Evolutionary conservation across 2,329 filamentous ascomycete species (phyloP), one percentile per base, ranked within the genome.

Genomic region (Xylaria sp.): DNA sequence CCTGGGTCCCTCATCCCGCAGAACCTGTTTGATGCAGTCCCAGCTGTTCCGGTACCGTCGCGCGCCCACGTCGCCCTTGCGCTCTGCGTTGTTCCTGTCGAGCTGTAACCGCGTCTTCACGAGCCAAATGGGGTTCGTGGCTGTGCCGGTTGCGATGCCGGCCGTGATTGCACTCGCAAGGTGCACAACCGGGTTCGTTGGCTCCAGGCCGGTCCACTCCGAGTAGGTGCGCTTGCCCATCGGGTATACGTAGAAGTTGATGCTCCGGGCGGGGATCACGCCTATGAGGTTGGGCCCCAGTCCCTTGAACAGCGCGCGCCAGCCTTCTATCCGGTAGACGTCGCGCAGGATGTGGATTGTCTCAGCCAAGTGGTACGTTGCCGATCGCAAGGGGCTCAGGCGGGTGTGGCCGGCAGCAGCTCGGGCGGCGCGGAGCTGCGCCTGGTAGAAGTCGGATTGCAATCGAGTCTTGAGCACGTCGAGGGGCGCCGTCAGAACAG

Each of bases 101-200:
- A 98, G 88, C 82, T 98, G 94, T 75, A 98, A 80, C 39, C 94
- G 87, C 50, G 94, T 98, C 86, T 98, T 98, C 78, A 98, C 90
- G 72, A 98, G 88, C 94, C 94, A 98, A 77, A 98, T 97, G 1
- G 94, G 94, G 81, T 98, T 98, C 46, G 94, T 98, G 25, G 92
- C 93, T 0, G 95, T 98, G 56, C 93, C 93, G 0, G 95, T 98
- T 7, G 91, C 90, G 52, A 98, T 88, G 1, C 94, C 94, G 0
- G 94, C 94, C 18, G 87, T 85, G 1, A 92, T 89, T 5, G 92
- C 94, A 1, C 94, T 91, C 56, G 88, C 84, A 9, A 97, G 85
- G 79, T 97, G 94, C 12, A 97, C 90, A 85, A 89, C 92, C 0
- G 92, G 87, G 15, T 89, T 88, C 77, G 94, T 88, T 74, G 90